A percentile compares a stretch with the other conserved stretches of the same genome.
Conservation (phyloP, 768 basidiomycete species). For the Podaxis sp. region DNA sequence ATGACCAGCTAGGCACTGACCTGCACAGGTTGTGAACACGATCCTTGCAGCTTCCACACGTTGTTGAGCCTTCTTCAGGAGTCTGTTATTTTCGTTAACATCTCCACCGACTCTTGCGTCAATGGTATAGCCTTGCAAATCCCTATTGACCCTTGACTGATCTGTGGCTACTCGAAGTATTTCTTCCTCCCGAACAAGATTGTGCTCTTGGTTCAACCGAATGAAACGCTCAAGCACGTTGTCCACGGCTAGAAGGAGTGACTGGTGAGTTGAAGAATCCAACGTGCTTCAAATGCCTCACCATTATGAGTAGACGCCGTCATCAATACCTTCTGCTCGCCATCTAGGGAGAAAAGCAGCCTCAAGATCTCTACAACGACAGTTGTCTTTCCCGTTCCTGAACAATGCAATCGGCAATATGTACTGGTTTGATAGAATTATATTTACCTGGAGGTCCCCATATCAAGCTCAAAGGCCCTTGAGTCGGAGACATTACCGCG, state of each 20-base stretch:
- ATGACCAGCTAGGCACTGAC: constrained; percentile 24
- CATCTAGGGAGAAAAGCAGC: constrained; percentile 28
- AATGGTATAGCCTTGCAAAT: constrained; percentile 57
- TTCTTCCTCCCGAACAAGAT: constrained; percentile 50
- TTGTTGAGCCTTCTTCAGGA: constrained; percentile 59
- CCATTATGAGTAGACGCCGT: constrained; percentile 74
- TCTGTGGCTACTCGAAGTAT: constrained; percentile 73
- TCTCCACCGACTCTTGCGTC: constrained; percentile 67
- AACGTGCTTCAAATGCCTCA: constrained; percentile 20
- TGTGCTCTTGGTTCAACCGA: constrained; percentile 39
- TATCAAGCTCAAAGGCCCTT: constrained; percentile 49
- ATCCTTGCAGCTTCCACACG: constrained; percentile 56
- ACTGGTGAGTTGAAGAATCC: neutral
- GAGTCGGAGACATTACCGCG: constrained; percentile 41
- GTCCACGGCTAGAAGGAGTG: constrained; percentile 56
- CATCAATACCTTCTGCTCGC: constrained; percentile 56
- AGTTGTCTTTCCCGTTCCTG: constrained; percentile 73
- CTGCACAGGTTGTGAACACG: constrained; percentile 67
- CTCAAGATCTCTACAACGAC: constrained; percentile 64
- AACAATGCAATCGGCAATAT: neutral
- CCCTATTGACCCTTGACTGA: constrained; percentile 57
- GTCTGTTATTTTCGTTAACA: constrained; percentile 54
- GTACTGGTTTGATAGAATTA: neutral
- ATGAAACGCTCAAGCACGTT: constrained; percentile 69
- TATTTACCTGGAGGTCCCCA: constrained; percentile 67